Evolutionary conservation across 305 asterid species (phyloP), one percentile per base, ranked within the genome.

Genomic region (Andrographis paniculata): DNA sequence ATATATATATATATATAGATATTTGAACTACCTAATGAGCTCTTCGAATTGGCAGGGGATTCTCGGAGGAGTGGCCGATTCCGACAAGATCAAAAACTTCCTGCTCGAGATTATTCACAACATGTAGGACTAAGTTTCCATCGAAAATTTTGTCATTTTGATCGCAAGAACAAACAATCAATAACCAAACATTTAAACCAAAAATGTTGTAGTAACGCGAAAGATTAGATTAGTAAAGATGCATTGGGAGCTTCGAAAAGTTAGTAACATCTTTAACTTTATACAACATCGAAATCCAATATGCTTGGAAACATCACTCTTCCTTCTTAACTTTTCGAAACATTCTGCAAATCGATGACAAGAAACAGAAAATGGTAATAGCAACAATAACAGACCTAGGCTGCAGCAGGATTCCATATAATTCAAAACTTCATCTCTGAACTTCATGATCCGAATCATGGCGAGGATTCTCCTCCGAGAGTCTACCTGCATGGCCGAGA

Each of bases 1-100:
- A n/a, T n/a, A n/a, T n/a, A n/a, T n/a, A n/a, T n/a, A n/a, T n/a
- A n/a, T n/a, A n/a, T n/a, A n/a, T n/a, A n/a, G n/a, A n/a, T n/a
- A n/a, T n/a, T n/a, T n/a, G n/a, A n/a, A n/a, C n/a, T n/a, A n/a
- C n/a, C n/a, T n/a, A n/a, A n/a, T n/a, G n/a, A n/a, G n/a, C n/a
- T n/a, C n/a, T n/a, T n/a, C n/a, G n/a, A 14, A 55, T 54, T 35
- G 12, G 12, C 75, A 81, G 89, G 94, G 60, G 56, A 52, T 21
- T 28, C 62, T 42, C 5, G 72, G 78, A 20, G 78, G 75, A 55
- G 12, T 56, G 42, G 38, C 39, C 21, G 77, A 73, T 28, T 75
- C 69, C 10, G 71, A 51, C 31, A 63, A 66, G 58, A 75, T 79
- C 50, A 68, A 59, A 57, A 67, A 61, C 27, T 64, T 70, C 60